These are phyloP conservation scores for Trypanosomatidae sp. DNA, from an alignment of 208 protist species.

Conservation along the genomic window DNA sequence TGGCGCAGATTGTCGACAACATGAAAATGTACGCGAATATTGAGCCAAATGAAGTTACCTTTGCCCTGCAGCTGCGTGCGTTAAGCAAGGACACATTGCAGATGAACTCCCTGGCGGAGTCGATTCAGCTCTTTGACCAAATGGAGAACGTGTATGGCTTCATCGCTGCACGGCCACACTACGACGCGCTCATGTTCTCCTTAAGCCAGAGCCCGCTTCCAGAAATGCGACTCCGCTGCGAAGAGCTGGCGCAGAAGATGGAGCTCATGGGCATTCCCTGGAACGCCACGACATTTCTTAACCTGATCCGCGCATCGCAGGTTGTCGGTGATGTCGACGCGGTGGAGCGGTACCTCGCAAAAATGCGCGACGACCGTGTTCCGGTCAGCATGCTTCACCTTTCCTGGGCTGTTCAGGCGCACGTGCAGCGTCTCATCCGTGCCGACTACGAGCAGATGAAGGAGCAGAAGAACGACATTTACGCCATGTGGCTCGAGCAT, in stretches of 20 bases:
- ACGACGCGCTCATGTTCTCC: conserved; percentile 84
- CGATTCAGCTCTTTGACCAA: conserved; percentile 90
- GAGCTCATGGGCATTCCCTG: conserved; percentile 88
- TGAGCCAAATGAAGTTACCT: conserved; percentile 90
- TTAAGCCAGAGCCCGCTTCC: conserved; percentile 72
- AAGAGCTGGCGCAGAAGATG: conserved; percentile 90
- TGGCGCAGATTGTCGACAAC: conserved; percentile 83
- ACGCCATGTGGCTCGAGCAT: conserved; percentile 59
- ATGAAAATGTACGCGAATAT: conserved; percentile 94
- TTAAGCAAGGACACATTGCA: conserved; percentile 72
- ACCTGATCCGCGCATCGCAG: conserved; percentile 80
- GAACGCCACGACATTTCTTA: conserved; percentile 82
- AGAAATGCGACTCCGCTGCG: conserved; percentile 85
- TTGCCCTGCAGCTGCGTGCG: conserved; percentile 78
- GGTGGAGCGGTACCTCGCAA: conserved; percentile 72
- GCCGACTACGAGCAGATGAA: conserved; percentile 72
- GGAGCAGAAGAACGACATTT: conserved; percentile 47
- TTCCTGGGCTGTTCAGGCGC: conserved; percentile 78
- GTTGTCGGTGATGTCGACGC: conserved; percentile 79
- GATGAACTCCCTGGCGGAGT: conserved; percentile 73
- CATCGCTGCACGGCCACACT: conserved; percentile 84
- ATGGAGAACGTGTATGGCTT: conserved; percentile 92
- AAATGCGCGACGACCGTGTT: conserved; percentile 85
- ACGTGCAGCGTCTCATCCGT: conserved; percentile 73
- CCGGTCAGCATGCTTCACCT: conserved; percentile 66